These are phyloP conservation scores for Lactifluus volemus DNA, from an alignment of 768 basidiomycete species.

Conservation along the genomic window DNA sequence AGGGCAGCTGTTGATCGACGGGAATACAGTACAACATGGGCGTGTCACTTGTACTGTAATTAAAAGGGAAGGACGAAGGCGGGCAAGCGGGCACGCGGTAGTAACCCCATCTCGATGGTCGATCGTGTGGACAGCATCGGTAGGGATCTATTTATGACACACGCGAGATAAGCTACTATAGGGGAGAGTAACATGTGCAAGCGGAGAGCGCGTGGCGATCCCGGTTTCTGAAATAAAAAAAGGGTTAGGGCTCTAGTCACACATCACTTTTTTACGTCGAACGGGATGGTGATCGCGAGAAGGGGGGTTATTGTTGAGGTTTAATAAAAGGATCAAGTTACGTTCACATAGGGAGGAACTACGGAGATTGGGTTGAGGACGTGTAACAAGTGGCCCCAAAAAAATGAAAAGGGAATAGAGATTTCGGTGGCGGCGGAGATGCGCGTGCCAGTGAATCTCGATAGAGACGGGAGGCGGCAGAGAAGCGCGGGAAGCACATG, in stretches of 20 bases:
- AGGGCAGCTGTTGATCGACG: background rate
- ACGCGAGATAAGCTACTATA: background rate
- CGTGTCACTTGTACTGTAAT: no score
- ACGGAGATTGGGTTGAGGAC: background rate
- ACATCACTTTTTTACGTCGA: no score
- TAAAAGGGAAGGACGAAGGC: no score
- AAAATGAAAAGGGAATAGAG: background rate
- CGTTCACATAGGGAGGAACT: background rate
- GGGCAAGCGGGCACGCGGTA: background rate
- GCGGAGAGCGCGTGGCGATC: conserved; percentile 1
- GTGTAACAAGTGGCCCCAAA: background rate
- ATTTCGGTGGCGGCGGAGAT: background rate
- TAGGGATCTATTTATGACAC: background rate
- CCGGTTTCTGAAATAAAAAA: background rate
- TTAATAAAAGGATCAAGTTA: background rate
- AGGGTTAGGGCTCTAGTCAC: background rate
- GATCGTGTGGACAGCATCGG: background rate
- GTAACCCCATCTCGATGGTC: background rate
- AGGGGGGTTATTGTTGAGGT: background rate
- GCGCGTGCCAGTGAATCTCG: background rate
- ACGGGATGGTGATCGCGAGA: background rate
- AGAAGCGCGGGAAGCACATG: conserved; percentile 20
- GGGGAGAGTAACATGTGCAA: background rate
- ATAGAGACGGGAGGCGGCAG: background rate
- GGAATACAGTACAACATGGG: no score